Conservation (phyloP, 2,329 filamentous ascomycete species). For the Colletotrichum filicis region DNA sequence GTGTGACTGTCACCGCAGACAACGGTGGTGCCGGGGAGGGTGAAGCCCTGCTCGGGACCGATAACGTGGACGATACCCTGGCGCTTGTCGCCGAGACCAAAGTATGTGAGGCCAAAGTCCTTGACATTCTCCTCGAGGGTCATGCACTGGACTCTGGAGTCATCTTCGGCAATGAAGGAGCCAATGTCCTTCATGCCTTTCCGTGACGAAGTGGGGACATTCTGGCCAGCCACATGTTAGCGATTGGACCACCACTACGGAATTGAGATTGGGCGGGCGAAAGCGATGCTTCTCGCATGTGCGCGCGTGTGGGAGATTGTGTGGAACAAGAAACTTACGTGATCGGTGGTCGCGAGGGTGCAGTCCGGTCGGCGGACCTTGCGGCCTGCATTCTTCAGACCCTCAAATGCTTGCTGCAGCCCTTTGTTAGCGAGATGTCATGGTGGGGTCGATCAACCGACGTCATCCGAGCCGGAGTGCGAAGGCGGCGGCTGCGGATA, state of each 20-base stretch:
- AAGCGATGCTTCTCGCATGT: not conserved
- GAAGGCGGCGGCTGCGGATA: not conserved
- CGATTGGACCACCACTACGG: not conserved
- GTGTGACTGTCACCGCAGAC: constrained; percentile 99
- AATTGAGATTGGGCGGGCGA: not conserved
- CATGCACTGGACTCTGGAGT: constrained; percentile 92
- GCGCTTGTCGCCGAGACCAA: constrained; percentile 93
- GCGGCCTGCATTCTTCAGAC: constrained; percentile 87
- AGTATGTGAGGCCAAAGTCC: constrained; percentile 96
- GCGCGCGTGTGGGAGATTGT: not conserved
- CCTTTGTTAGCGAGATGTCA: constrained; percentile 35
- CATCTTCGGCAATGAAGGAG: constrained; percentile 93
- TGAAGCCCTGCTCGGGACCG: constrained; percentile 98
- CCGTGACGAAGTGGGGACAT: constrained; percentile 90
- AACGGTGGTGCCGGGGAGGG: constrained; percentile 93
- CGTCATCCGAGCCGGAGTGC: constrained; percentile 21
- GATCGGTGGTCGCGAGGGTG: constrained; percentile 95
- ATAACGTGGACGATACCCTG: constrained; percentile 99
- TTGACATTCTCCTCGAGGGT: constrained; percentile 98
- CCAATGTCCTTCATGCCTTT: constrained; percentile 95
- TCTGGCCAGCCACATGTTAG: constrained; percentile 62
- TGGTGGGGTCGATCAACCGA: constrained; percentile 26
- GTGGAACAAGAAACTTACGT: constrained; percentile 69
- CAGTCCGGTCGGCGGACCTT: constrained; percentile 94
- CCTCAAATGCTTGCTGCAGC: constrained; percentile 92